A percentile compares a stretch with the other conserved stretches of the same genome.
Evolutionary conservation across 345 rosid species (phyloP).

Genomic region (Boechera divaricarpa): DNA sequence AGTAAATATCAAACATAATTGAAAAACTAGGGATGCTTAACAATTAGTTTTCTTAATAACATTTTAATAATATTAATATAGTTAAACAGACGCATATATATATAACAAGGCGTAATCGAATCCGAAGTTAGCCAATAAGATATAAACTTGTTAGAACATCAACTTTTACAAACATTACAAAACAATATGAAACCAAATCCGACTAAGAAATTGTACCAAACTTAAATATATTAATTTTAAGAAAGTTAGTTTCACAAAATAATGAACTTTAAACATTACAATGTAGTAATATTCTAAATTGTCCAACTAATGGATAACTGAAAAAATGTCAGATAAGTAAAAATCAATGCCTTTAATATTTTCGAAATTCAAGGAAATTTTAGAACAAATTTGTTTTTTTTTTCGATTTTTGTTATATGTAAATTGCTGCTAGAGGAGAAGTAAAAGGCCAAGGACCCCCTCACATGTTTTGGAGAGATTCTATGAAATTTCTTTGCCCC

Average conservation of each 20-base stretch:
- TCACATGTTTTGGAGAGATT: slow-evolving; percentile 31
- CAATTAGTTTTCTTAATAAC: background rate
- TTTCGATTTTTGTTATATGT: slow-evolving; percentile 3
- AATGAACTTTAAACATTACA: background rate
- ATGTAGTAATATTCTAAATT: background rate
- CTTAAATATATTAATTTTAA: background rate
- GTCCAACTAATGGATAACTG: background rate
- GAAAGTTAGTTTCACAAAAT: background rate
- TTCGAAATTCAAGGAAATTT: background rate
- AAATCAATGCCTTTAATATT: background rate
- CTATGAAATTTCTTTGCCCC: slow-evolving; percentile 5
- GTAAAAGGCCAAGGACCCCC: slow-evolving; percentile 41
- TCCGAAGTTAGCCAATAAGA: background rate
- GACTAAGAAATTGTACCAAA: slow-evolving; percentile 7
- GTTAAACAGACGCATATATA: too few relatives aligned
- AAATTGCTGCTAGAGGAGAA: slow-evolving; percentile 25
- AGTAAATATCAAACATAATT: background rate
- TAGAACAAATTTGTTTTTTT: background rate
- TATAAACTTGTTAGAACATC: background rate
- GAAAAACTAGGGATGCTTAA: background rate
- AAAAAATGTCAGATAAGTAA: background rate
- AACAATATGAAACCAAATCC: background rate
- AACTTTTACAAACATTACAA: background rate
- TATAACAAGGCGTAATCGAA: background rate
- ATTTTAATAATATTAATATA: background rate